phyloP scores from a whole-genome alignment of 148 eudicot genomes.

The Amaranthus hypochondriacus region DNA sequence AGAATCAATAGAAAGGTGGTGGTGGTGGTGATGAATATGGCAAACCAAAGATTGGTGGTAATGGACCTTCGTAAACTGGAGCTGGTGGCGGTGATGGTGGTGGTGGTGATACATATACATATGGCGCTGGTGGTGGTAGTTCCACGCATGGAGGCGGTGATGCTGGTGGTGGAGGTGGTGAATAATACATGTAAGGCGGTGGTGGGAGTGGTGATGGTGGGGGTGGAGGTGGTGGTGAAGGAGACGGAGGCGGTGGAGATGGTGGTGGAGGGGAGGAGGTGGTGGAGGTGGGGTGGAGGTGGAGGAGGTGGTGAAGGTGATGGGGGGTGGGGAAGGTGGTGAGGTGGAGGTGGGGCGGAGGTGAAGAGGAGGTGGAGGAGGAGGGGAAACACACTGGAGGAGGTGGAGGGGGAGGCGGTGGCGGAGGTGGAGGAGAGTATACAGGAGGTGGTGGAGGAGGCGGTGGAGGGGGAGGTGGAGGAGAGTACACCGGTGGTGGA shows the following conservation, averaged over 20 bases:
- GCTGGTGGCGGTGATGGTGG: conserved; percentile 39
- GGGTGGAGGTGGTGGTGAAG: conserved; percentile 7
- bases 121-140: not conserved
- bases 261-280: conserved; percentile 32
- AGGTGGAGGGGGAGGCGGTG: conserved; percentile 29
- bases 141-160: conserved; percentile 31
- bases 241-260: conserved; percentile 34
- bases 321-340: conserved; percentile 30
- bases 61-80: conserved; percentile 49
- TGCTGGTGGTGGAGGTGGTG: conserved; percentile 42
- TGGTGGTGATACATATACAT: conserved; percentile 24
- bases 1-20: conserved; percentile 89
- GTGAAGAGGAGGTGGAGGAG: conserved; percentile 29
- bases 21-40: conserved; percentile 51
- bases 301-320: conserved; percentile 32
- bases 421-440: conserved; percentile 25
- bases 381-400: conserved; percentile 28
- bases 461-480: conserved; percentile 33
- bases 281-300: conserved; percentile 24
- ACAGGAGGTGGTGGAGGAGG: conserved; percentile 38
- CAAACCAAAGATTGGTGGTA: conserved; percentile 40
- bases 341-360: conserved; percentile 31
- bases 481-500: conserved; percentile 24
- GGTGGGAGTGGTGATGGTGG: conserved; percentile 35
- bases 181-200: conserved; percentile 17